Base-by-base conservation (phyloP, 129 eudicot genomes). In the Artemisia argyi region DNA sequence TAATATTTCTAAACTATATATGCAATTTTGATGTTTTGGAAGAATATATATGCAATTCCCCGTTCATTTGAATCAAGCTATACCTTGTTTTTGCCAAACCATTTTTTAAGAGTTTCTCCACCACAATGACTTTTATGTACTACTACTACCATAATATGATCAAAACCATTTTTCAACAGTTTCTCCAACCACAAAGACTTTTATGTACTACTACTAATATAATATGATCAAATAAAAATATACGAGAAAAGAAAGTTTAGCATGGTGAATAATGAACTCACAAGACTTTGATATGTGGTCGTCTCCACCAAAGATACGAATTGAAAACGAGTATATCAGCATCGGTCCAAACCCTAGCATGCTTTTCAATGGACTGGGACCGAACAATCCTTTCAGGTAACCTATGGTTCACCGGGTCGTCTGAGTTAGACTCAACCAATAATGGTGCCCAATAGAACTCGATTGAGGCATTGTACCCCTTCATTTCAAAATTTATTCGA, bases 401-500 rank as follows among this genome's bases (percentile, higher is more conserved):
- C 16, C 85, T 78, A 73, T 88, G 95, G 54, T 50, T 69, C 15
- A 75, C 78, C 32, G 95, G 95, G 69, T 88, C 85, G 44, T 88
- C 95, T 0, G 91, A 88, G 72, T 88, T 88, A 16, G 95, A 88
- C 70, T 88, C 95, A 12, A 88, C 91, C 53, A 88, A 69, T 76
- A 88, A 76, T 30, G 95, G 95, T 7, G 86, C 90, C 95, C 95
- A 88, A 57, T 88, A 88, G 68, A 88, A 88, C 51, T 88, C 95
- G 7, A 88, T 71, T 11, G 83, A 74, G 0, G 86, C 95, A 81
- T 88, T 88, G 80, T 85, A 88, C 20, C 73, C 95, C 95, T 87
- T 51, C 74, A 78, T 75, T 71, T 71, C 17, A 15, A 24, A 15
- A 69, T n/a, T 39, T 10, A 60, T 15, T 62, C 65, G 51, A 65